Conservation (phyloP, 2,329 filamentous ascomycete species). For the Cylindrodendrum hubeiense region DNA sequence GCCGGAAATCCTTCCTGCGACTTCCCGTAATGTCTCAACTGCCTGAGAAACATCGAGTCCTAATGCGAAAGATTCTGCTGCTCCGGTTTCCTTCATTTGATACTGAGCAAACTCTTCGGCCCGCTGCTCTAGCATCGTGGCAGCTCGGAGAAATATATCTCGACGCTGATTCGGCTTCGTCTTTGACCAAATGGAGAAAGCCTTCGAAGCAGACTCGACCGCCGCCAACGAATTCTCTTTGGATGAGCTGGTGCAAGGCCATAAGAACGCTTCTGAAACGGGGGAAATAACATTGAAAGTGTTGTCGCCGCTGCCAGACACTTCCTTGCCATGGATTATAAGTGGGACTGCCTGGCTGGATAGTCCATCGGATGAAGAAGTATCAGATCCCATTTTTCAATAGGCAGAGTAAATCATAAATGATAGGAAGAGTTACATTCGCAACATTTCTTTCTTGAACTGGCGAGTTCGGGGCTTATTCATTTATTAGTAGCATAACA, state of each 20-base stretch:
- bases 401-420: too few species aligned
- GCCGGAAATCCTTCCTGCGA: constrained; percentile 53
- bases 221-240: constrained; percentile 66
- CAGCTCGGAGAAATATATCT: constrained; percentile 76
- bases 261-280: background rate
- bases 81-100: constrained; percentile 64
- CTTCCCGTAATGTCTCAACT: constrained; percentile 51
- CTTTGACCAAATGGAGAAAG: constrained; percentile 76
- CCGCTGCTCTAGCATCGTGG: constrained; percentile 70
- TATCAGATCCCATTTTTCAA: too few species aligned
- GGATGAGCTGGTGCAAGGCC: constrained; percentile 62
- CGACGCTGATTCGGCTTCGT: constrained; percentile 70
- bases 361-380: too few species aligned
- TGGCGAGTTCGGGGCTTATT: too few species aligned
- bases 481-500: too few species aligned
- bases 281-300: background rate
- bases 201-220: constrained; percentile 65
- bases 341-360: too few species aligned
- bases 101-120: constrained; percentile 69
- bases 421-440: too few species aligned
- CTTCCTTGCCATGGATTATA: too few species aligned
- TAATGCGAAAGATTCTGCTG: constrained; percentile 48
- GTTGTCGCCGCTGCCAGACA: too few species aligned
- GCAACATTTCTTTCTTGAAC: too few species aligned
- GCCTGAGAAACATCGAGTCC: constrained; percentile 50